Evolutionary conservation across 345 rosid genomes (phyloP).

Genomic region (Melastoma malabathricum): DNA sequence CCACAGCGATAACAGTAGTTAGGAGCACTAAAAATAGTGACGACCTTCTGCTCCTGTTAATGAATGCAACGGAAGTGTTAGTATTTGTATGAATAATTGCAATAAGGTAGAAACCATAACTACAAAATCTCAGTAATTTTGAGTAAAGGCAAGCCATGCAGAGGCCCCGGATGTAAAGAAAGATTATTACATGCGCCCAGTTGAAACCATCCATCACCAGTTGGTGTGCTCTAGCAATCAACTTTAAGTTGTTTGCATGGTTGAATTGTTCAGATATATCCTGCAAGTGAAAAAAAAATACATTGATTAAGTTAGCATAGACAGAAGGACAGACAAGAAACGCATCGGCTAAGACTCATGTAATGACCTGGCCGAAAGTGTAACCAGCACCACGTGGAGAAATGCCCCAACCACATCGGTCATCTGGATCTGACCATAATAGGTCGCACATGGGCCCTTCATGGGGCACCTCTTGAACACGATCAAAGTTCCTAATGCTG

Average conservation of each 20-base stretch:
- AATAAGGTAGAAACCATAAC: too few species aligned
- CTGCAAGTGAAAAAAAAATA: slow-evolving; percentile 21
- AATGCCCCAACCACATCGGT: slow-evolving; percentile 98
- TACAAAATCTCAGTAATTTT: too few species aligned
- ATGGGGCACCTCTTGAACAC: slow-evolving; percentile 96
- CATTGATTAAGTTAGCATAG: slow-evolving; percentile 5
- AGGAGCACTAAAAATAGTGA: slow-evolving; percentile 93
- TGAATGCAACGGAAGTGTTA: slow-evolving; percentile 6
- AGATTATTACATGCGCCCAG: slow-evolving; percentile 79
- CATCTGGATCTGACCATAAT: slow-evolving; percentile 98
- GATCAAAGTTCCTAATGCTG: slow-evolving; percentile 81
- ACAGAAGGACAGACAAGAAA: background rate
- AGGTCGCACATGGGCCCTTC: slow-evolving; percentile 99
- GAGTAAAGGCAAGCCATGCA: background rate
- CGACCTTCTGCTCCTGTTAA: slow-evolving; percentile 96
- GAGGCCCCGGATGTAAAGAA: background rate
- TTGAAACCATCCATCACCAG: slow-evolving; percentile 98
- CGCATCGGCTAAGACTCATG: slow-evolving; percentile 2
- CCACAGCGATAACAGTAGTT: slow-evolving; percentile 98
- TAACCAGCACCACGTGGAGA: slow-evolving; percentile 99
- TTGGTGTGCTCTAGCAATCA: slow-evolving; percentile 97
- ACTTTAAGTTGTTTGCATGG: slow-evolving; percentile 74
- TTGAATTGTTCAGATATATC: slow-evolving; percentile 96
- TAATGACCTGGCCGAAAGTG: slow-evolving; percentile 81
- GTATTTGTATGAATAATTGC: too few species aligned